phyloP scores from a whole-genome alignment of 345 rosid species.

The Lumnitzera racemosa region DNA sequence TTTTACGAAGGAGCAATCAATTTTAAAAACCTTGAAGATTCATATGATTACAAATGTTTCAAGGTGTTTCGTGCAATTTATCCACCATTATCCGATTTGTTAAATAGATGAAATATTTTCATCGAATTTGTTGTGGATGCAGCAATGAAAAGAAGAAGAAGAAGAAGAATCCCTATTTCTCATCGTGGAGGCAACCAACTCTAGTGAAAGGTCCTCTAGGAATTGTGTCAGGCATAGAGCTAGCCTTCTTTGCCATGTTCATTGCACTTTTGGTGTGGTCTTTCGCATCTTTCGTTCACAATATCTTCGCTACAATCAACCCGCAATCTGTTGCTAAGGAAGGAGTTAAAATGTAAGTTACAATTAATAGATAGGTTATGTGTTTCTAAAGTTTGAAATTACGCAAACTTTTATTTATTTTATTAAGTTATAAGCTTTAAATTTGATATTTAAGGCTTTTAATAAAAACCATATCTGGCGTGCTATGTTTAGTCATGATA shows the following conservation, averaged over 20 bases:
- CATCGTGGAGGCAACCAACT: conserved; percentile 27
- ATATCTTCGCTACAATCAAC: conserved; percentile 9
- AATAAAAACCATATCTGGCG: too few species aligned
- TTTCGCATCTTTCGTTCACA: conserved; percentile 17
- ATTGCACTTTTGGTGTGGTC: conserved; percentile 30
- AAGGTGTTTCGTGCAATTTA: too few species aligned
- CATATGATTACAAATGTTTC: too few species aligned
- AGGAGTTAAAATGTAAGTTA: conserved; percentile 2
- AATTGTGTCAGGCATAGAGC: conserved; percentile 31
- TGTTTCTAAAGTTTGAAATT: too few species aligned
- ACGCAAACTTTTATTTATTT: too few species aligned
- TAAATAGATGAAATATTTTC: not conserved
- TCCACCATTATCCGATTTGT: too few species aligned
- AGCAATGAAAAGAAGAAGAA: conserved; percentile 2
- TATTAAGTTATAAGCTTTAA: too few species aligned
- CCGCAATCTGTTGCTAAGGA: conserved; percentile 2
- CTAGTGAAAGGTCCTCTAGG: conserved; percentile 43
- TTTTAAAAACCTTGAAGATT: too few species aligned
- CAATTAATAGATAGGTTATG: too few species aligned
- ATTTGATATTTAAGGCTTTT: too few species aligned
- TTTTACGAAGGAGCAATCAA: too few species aligned
- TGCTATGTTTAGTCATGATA: too few species aligned
- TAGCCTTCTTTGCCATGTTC: conserved; percentile 34
- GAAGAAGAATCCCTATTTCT: not conserved
- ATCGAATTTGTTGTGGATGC: not conserved